These are phyloP conservation scores for Starmerella potacharoeniae DNA, from an alignment of 805 yeast species.

Conservation along the genomic window DNA sequence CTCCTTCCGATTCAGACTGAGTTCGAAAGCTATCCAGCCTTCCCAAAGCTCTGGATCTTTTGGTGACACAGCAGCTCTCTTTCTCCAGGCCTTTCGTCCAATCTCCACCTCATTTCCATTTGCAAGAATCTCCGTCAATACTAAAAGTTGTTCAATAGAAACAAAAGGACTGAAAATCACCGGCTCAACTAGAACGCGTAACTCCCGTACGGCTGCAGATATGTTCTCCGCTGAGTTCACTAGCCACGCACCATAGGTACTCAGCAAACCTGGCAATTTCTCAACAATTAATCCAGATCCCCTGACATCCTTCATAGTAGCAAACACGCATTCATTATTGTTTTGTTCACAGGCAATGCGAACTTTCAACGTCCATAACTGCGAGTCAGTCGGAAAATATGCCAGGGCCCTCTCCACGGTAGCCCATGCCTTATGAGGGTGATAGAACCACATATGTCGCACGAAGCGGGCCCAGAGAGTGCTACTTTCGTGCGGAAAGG, in stretches of 20 bases:
- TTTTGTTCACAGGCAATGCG: neutral
- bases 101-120: neutral
- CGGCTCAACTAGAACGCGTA: neutral
- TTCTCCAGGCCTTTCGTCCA: conserved; percentile 1
- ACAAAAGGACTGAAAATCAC: neutral
- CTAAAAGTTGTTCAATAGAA: neutral
- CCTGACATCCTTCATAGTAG: neutral
- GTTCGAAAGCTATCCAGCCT: neutral
- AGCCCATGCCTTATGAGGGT: neutral
- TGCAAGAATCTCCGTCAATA: neutral
- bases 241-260: neutral
- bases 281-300: neutral
- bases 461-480: neutral
- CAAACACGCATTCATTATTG: neutral
- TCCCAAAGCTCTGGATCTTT: neutral
- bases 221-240: neutral
- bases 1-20: neutral
- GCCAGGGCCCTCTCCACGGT: neutral
- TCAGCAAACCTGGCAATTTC: neutral
- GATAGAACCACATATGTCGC: neutral
- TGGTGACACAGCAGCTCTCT: neutral
- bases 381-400: neutral
- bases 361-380: neutral
- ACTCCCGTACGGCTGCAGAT: neutral
- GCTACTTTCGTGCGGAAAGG: neutral